Percentiles rank a stretch among this genome's conserved stretches.
Evolutionary conservation across 164 flowering plant species (phyloP).

Genomic region (Chloranthus sessilifolius): DNA sequence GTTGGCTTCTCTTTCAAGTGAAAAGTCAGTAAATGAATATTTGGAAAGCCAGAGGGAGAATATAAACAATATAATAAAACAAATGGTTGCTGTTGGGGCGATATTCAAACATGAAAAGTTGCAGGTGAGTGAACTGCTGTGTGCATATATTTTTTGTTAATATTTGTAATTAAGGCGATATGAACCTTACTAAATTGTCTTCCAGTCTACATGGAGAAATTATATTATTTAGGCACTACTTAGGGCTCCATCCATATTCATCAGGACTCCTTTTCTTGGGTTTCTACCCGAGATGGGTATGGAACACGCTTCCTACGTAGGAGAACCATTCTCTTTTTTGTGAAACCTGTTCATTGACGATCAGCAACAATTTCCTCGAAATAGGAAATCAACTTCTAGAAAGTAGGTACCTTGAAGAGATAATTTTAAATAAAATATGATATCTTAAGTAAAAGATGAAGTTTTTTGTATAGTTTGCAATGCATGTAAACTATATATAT

Average conservation of each 20-base stretch:
- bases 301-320: not conserved
- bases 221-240: not conserved
- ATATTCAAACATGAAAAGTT: constrained; percentile 80
- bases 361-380: too few species aligned
- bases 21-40: constrained; percentile 65
- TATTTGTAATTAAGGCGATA: not conserved
- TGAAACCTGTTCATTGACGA: too few species aligned
- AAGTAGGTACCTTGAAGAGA: too few species aligned
- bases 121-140: constrained; percentile 39
- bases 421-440: too few species aligned
- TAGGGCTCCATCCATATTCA: not conserved
- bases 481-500: too few species aligned
- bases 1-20: constrained; percentile 72
- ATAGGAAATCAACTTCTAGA: too few species aligned
- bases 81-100: constrained; percentile 85
- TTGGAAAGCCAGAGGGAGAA: constrained; percentile 66
- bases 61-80: constrained; percentile 52
- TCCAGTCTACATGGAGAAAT: not conserved
- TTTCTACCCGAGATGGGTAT: not conserved
- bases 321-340: too few species aligned
- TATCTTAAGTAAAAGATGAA: too few species aligned
- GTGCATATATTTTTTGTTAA: not conserved
- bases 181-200: not conserved
- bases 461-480: too few species aligned
- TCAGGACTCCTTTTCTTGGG: not conserved